phyloP scores from a whole-genome alignment of 148 eudicot genomes.

The Chenopodium quinoa region DNA sequence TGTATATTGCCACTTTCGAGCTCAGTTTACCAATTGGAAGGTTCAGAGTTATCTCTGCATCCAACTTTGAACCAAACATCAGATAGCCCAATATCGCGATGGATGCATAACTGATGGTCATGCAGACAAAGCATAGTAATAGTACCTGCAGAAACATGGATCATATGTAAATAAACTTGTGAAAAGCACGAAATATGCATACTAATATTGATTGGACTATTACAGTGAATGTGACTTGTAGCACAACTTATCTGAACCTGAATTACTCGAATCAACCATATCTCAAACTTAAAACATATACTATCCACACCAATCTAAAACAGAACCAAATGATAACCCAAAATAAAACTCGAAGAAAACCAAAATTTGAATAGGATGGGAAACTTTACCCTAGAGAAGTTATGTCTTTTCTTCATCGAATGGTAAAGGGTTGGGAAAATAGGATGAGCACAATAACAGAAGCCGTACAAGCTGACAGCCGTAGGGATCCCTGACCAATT shows the following conservation, averaged over 20 bases:
- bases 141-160: slow-evolving; percentile 32
- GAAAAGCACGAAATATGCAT: not conserved
- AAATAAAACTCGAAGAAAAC: not conserved
- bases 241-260: not conserved
- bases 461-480: slow-evolving; percentile 42
- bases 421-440: slow-evolving; percentile 45
- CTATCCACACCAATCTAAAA: not conserved
- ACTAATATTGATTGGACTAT: not conserved
- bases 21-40: not conserved
- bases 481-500: slow-evolving; percentile 40
- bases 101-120: slow-evolving; percentile 38
- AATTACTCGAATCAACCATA: not conserved
- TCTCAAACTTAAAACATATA: not conserved
- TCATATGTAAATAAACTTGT: too few species aligned
- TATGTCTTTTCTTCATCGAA: slow-evolving; percentile 39
- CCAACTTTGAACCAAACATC: slow-evolving; percentile 43
- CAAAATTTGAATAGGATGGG: not conserved
- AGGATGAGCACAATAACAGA: slow-evolving; percentile 52
- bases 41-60: slow-evolving; percentile 25
- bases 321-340: not conserved
- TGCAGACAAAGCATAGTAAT: slow-evolving; percentile 36
- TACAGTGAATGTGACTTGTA: too few species aligned
- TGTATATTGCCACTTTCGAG: slow-evolving; percentile 6
- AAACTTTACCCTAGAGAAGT: slow-evolving; percentile 40
- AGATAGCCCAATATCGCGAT: slow-evolving; percentile 41